Conservation (phyloP, 2,329 filamentous ascomycete species). For the Emericellopsis cladophorae region DNA sequence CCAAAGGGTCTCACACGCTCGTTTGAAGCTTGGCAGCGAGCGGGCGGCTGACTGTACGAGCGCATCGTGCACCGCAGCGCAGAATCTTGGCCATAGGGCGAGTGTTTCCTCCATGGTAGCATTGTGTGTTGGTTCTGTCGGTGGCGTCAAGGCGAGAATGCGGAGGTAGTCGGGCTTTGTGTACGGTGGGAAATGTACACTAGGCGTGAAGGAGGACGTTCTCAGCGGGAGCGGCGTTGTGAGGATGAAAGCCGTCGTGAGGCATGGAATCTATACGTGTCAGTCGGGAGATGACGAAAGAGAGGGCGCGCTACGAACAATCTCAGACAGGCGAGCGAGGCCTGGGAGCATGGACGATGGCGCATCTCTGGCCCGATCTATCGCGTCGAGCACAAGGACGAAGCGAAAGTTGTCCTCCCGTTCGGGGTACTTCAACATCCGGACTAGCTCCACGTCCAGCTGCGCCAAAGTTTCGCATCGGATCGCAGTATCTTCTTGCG, state of each 20-base stretch:
- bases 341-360: slow-evolving; percentile 69
- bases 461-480: slow-evolving; percentile 73
- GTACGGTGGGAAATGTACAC: slow-evolving; percentile 78
- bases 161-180: slow-evolving; percentile 65
- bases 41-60: slow-evolving; percentile 69
- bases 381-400: slow-evolving; percentile 74
- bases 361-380: slow-evolving; percentile 74
- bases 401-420: slow-evolving; percentile 42
- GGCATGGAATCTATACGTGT: slow-evolving; percentile 53
- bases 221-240: slow-evolving; percentile 47
- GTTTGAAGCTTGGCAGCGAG: slow-evolving; percentile 61
- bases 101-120: slow-evolving; percentile 40
- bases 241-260: slow-evolving; percentile 68
- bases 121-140: slow-evolving; percentile 26
- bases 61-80: slow-evolving; percentile 75
- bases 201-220: slow-evolving; percentile 40
- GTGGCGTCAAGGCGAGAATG: slow-evolving; percentile 52
- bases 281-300: not conserved
- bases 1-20: slow-evolving; percentile 68
- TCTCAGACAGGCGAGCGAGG: slow-evolving; percentile 68
- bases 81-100: slow-evolving; percentile 71
- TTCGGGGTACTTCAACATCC: slow-evolving; percentile 38
- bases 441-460: slow-evolving; percentile 59
- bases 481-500: slow-evolving; percentile 11
- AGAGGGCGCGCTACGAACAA: slow-evolving; percentile 37